Percentiles rank a stretch among this genome's conserved stretches.
These are phyloP conservation scores for Anethum foeniculum DNA, from an alignment of 140 eudicot species.

Conservation along the genomic window DNA sequence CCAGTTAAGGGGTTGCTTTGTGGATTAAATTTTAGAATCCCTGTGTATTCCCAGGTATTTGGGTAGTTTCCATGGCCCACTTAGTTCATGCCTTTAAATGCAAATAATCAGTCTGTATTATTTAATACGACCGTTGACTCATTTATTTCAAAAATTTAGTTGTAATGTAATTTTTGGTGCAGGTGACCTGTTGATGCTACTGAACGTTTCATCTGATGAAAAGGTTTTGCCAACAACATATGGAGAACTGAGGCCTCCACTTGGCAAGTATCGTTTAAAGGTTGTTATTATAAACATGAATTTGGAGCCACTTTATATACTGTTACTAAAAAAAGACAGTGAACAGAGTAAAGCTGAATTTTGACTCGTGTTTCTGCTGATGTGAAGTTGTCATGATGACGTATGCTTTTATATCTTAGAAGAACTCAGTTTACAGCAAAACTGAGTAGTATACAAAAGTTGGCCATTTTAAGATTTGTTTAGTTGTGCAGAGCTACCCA, in stretches of 20 bases:
- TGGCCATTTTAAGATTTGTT: neutral
- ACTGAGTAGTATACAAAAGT: neutral
- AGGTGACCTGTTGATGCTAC: slow-evolving; percentile 69
- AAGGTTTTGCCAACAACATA: slow-evolving; percentile 73
- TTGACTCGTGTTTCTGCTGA: neutral
- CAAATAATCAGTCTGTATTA: neutral
- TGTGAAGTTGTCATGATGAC: neutral
- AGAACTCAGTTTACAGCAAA: neutral
- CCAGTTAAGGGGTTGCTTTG: neutral
- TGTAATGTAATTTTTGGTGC: slow-evolving; percentile 8
- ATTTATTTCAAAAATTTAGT: neutral
- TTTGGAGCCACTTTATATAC: neutral
- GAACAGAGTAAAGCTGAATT: neutral
- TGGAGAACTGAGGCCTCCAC: slow-evolving; percentile 94
- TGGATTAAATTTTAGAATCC: neutral
- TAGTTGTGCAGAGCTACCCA: neutral
- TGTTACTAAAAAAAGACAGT: neutral
- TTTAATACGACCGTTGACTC: neutral
- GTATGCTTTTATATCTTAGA: neutral
- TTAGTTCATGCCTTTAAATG: neutral
- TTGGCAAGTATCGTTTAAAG: slow-evolving; percentile 92
- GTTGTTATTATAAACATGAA: slow-evolving; percentile 23
- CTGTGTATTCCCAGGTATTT: neutral
- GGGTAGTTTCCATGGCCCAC: neutral
- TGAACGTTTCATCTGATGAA: slow-evolving; percentile 74